phyloP scores from a whole-genome alignment of 176 grass and related monocot species.

The Themeda triandra region DNA sequence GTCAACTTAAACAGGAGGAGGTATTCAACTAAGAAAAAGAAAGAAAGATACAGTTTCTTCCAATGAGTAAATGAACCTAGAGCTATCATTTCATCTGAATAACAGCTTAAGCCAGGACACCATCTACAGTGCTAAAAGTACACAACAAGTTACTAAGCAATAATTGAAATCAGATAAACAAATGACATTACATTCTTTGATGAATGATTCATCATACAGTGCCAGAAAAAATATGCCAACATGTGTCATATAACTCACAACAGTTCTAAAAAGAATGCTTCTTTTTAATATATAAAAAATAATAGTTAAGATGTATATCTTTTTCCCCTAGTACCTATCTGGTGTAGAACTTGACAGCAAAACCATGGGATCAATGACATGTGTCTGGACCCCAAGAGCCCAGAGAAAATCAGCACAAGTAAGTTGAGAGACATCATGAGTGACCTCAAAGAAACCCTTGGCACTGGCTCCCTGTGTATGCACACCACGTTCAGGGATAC shows the following conservation, averaged over 20 bases:
- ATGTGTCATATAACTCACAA: not conserved
- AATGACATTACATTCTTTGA: not conserved
- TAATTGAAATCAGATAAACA: not conserved
- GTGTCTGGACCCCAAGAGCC: conserved; percentile 74
- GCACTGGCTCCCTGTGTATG: conserved; percentile 80
- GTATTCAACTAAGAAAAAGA: not conserved
- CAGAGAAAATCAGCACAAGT: conserved; percentile 82
- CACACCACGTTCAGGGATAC: conserved; percentile 82
- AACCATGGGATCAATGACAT: conserved; percentile 81
- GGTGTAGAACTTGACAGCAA: conserved; percentile 88
- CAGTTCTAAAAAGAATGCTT: not conserved
- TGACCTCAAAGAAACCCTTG: conserved; percentile 93
- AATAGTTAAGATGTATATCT: not conserved
- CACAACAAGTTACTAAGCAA: not conserved
- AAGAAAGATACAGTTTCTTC: not conserved
- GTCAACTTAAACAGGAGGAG: not conserved
- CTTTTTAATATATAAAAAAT: not conserved
- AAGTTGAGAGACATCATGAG: conserved; percentile 77
- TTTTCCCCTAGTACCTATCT: conserved; percentile 57
- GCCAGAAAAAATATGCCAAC: not conserved
- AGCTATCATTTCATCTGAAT: not conserved
- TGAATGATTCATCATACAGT: not conserved
- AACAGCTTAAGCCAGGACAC: not conserved
- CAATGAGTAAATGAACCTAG: not conserved
- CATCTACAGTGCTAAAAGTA: not conserved